These are phyloP conservation scores for Cyphellophora attinorum DNA, from an alignment of 2,329 filamentous ascomycete species.

Conservation along the genomic window DNA sequence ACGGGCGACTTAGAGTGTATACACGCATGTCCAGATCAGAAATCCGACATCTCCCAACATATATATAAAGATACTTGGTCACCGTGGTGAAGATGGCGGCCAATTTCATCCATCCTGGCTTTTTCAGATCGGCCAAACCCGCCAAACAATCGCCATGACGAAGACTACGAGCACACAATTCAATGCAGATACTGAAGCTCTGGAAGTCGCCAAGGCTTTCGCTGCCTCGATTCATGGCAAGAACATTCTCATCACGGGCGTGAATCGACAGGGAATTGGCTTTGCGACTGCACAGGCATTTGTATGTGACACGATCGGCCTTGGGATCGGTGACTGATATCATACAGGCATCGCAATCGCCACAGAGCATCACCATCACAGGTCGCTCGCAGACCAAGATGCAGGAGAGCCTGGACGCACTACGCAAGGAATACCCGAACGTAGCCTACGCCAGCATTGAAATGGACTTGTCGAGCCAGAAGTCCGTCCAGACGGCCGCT, in stretches of 20 bases:
- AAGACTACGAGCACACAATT: slow-evolving; percentile 6
- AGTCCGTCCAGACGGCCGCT: slow-evolving; percentile 23
- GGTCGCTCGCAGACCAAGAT: slow-evolving; percentile 27
- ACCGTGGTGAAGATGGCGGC: too few species aligned
- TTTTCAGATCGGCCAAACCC: too few species aligned
- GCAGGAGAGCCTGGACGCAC: slow-evolving; percentile 19
- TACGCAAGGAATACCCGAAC: slow-evolving; percentile 14
- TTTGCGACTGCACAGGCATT: slow-evolving; percentile 23
- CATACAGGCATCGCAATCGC: slow-evolving; percentile 19
- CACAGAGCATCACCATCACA: slow-evolving; percentile 29
- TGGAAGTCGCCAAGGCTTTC: slow-evolving; percentile 16
- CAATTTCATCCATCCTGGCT: too few species aligned
- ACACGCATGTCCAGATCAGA: too few species aligned
- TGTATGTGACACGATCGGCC: slow-evolving; percentile 24
- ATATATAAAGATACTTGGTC: too few species aligned
- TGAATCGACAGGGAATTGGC: slow-evolving; percentile 28
- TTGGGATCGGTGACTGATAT: background rate
- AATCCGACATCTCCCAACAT: too few species aligned
- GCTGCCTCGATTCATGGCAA: slow-evolving; percentile 19
- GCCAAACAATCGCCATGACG: slow-evolving; percentile 9
- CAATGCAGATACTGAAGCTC: slow-evolving; percentile 6
- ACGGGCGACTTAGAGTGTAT: too few species aligned
- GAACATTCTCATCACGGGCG: slow-evolving; percentile 31
- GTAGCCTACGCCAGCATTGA: slow-evolving; percentile 20
- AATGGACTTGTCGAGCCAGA: slow-evolving; percentile 26